Conservation (phyloP, 139 green algal genomes). For the Picochlorum sp. region DNA sequence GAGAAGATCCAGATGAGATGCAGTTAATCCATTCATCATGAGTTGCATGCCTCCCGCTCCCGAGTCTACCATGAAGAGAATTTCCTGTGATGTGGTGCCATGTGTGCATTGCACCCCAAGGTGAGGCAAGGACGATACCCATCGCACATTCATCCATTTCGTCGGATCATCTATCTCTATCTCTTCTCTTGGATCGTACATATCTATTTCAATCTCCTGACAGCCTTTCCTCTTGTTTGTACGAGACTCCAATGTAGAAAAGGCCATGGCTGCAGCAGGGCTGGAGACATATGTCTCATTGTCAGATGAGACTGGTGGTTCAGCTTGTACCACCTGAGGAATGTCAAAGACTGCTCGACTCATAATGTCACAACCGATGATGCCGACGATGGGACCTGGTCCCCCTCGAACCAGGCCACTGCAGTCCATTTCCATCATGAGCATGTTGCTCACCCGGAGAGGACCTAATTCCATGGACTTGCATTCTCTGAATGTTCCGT, state of each 20-base stretch:
- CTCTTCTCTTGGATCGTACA: background rate
- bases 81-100: background rate
- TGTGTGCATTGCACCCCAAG: slow-evolving; percentile 3
- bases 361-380: slow-evolving; percentile 36
- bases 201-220: background rate
- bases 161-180: background rate
- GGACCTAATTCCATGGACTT: slow-evolving; percentile 20
- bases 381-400: slow-evolving; percentile 28
- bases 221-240: background rate
- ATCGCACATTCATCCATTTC: slow-evolving; percentile 2
- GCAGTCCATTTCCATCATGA: slow-evolving; percentile 30
- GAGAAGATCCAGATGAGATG: slow-evolving; percentile 5
- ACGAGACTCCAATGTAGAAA: background rate
- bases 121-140: slow-evolving; percentile 16
- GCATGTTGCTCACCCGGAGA: slow-evolving; percentile 11
- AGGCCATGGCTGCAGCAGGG: slow-evolving; percentile 18
- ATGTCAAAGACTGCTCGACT: slow-evolving; percentile 30
- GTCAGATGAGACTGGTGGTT: background rate
- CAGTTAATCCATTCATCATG: slow-evolving; percentile 27
- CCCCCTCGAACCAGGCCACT: slow-evolving; percentile 21
- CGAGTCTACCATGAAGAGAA: slow-evolving; percentile 31
- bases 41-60: slow-evolving; percentile 22
- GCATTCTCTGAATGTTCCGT: slow-evolving; percentile 15
- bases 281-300: slow-evolving; percentile 1
- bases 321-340: slow-evolving; percentile 2